Conservation (phyloP, 805 yeast genomes). For the Candida krabiensis region DNA sequence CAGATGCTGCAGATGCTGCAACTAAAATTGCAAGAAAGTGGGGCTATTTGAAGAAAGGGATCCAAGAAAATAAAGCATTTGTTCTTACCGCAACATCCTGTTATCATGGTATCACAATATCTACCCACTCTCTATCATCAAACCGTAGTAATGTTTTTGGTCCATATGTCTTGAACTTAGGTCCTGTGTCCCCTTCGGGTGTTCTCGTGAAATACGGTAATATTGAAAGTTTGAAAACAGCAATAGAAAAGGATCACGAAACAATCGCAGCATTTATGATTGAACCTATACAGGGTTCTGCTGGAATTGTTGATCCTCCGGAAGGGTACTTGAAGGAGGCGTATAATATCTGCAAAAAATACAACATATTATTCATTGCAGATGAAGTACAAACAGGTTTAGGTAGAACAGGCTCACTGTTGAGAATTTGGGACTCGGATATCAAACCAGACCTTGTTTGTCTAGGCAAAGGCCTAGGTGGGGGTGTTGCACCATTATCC, state of each 20-base stretch:
- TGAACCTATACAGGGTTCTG: constrained; percentile 32
- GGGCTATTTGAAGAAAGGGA: constrained; percentile 25
- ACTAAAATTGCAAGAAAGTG: constrained; percentile 30
- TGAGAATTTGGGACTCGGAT: constrained; percentile 20
- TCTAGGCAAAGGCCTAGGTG: constrained; percentile 29
- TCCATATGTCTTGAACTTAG: constrained; percentile 25
- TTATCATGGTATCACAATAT: constrained; percentile 30
- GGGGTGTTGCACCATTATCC: constrained; percentile 28
- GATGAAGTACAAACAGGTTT: constrained; percentile 33
- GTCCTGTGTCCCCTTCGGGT: constrained; percentile 27
- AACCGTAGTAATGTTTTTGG: constrained; percentile 18
- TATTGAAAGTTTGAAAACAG: constrained; percentile 18
- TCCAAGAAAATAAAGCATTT: constrained; percentile 19
- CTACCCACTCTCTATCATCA: constrained; percentile 27
- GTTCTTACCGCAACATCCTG: constrained; percentile 25
- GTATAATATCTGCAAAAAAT: constrained; percentile 24
- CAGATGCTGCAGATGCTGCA: constrained; percentile 31
- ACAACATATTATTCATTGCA: constrained; percentile 27
- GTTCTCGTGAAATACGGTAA: constrained; percentile 23
- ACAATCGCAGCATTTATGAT: constrained; percentile 29
- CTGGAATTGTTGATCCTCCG: constrained; percentile 32
- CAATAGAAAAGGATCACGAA: constrained; percentile 21
- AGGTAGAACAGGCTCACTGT: constrained; percentile 28
- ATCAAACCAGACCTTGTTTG: constrained; percentile 30
- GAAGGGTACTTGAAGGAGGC: constrained; percentile 23